Percentiles rank a stretch among this genome's conserved stretches.
phyloP scores from a whole-genome alignment of 257 asterid genomes.

The Mitragyna speciosa region DNA sequence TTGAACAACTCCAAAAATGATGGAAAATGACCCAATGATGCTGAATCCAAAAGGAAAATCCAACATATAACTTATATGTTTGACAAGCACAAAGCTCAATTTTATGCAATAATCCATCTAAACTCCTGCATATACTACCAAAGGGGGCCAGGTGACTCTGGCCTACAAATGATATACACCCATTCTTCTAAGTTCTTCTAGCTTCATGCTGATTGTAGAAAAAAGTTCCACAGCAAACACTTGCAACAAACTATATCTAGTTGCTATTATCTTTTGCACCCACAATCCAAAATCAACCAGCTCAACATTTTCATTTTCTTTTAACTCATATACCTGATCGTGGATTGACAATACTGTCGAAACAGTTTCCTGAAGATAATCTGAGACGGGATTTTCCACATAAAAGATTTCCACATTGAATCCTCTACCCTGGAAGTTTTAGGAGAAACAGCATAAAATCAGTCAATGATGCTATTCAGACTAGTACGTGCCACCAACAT shows the following conservation, averaged over 20 bases:
- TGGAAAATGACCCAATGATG: neutral
- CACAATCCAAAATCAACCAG: neutral
- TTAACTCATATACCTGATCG: slow-evolving; percentile 54
- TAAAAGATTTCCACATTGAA: slow-evolving; percentile 71
- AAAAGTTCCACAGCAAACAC: neutral
- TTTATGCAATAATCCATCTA: neutral
- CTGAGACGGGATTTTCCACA: slow-evolving; percentile 82
- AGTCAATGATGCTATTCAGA: slow-evolving; percentile 12
- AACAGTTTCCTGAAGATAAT: slow-evolving; percentile 76
- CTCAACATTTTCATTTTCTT: neutral
- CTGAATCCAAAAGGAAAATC: neutral
- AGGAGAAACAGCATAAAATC: neutral
- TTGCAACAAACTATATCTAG: neutral
- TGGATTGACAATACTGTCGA: slow-evolving; percentile 74
- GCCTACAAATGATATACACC: neutral
- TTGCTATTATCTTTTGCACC: neutral
- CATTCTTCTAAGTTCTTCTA: neutral
- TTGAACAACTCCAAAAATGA: neutral
- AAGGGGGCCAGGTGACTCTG: neutral
- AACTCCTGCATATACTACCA: neutral
- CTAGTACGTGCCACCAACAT: neutral
- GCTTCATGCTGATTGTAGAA: neutral
- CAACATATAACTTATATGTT: too few species aligned
- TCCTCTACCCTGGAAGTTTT: slow-evolving; percentile 78
- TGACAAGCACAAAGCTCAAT: neutral